Evolutionary conservation across 805 yeast genomes (phyloP).

Genomic region (Kodamaea lidongshanica): DNA sequence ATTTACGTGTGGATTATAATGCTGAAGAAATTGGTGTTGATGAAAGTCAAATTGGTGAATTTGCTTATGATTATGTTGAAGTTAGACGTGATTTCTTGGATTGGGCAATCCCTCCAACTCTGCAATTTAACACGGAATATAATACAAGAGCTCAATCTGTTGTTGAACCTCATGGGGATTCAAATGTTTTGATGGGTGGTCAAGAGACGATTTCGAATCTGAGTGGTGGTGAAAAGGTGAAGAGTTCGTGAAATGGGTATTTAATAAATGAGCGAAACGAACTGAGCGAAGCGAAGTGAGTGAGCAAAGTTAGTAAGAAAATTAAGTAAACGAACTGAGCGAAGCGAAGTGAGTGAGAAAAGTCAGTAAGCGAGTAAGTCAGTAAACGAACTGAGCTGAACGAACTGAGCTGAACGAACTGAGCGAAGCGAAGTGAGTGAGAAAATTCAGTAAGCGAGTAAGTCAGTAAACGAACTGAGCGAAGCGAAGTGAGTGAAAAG

Average conservation of each 20-base stretch:
- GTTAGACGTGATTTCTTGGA: conserved; percentile 84
- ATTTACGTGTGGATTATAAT: conserved; percentile 72
- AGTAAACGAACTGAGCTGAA: no score
- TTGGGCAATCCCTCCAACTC: conserved; percentile 26
- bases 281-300: no score
- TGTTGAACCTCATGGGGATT: conserved; percentile 1
- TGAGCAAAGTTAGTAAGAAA: no score
- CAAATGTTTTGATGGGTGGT: conserved; percentile 6
- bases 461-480: no score
- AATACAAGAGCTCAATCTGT: conserved; percentile 6
- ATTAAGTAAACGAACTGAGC: no score
- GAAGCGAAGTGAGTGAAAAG: no score
- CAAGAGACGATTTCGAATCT: conserved; percentile 5
- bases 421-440: no score
- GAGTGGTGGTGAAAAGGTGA: conserved; percentile 5
- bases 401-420: no score
- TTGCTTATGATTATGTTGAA: conserved; percentile 97
- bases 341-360: no score
- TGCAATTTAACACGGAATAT: conserved; percentile 5
- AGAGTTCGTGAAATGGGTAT: neutral
- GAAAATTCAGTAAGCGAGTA: no score
- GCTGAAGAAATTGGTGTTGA: conserved; percentile 90
- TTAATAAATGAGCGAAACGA: no score
- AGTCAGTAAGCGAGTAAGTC: no score
- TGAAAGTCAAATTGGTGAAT: conserved; percentile 96